Evolutionary conservation across 2,329 filamentous ascomycete genomes (phyloP).

Genomic region (Venturia asperata): DNA sequence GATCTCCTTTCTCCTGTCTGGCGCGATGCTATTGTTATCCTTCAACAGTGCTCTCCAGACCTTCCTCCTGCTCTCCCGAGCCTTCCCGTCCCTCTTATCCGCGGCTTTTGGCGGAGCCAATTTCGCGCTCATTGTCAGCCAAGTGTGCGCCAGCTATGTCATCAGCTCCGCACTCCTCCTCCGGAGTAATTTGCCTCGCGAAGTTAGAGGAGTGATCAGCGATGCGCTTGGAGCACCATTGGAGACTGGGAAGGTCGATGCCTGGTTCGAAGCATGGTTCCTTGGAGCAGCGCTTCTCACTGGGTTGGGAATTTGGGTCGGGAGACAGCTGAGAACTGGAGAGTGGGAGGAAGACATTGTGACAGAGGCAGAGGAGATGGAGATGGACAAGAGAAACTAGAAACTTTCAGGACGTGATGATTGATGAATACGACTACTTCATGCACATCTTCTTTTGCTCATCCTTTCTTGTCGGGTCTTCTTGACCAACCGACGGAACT

Average conservation of each 20-base stretch:
- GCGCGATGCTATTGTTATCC: slow-evolving; percentile 72
- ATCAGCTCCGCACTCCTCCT: slow-evolving; percentile 72
- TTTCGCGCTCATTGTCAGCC: slow-evolving; percentile 68
- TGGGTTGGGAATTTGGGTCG: slow-evolving; percentile 64
- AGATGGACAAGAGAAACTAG: slow-evolving; percentile 29
- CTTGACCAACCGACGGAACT: neutral
- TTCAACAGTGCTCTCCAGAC: slow-evolving; percentile 82
- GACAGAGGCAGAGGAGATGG: slow-evolving; percentile 45
- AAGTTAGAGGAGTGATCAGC: slow-evolving; percentile 69
- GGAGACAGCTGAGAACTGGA: slow-evolving; percentile 50
- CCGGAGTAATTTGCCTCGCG: slow-evolving; percentile 67
- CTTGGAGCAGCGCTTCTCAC: slow-evolving; percentile 60
- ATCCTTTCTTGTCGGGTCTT: neutral
- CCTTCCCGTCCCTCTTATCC: slow-evolving; percentile 63
- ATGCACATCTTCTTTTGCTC: neutral
- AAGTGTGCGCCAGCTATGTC: slow-evolving; percentile 78
- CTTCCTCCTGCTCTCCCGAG: slow-evolving; percentile 70
- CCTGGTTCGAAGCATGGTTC: slow-evolving; percentile 88
- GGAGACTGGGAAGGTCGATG: slow-evolving; percentile 64
- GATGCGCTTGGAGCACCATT: slow-evolving; percentile 72
- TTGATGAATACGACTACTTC: neutral
- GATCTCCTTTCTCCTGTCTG: slow-evolving; percentile 76
- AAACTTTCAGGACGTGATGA: neutral
- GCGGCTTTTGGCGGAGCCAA: slow-evolving; percentile 43
- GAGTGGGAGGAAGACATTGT: slow-evolving; percentile 31